A percentile compares a stretch with the other conserved stretches of the same genome.
Conservation (phyloP, 2,329 filamentous ascomycete species). For the Xylaria arbuscula region DNA sequence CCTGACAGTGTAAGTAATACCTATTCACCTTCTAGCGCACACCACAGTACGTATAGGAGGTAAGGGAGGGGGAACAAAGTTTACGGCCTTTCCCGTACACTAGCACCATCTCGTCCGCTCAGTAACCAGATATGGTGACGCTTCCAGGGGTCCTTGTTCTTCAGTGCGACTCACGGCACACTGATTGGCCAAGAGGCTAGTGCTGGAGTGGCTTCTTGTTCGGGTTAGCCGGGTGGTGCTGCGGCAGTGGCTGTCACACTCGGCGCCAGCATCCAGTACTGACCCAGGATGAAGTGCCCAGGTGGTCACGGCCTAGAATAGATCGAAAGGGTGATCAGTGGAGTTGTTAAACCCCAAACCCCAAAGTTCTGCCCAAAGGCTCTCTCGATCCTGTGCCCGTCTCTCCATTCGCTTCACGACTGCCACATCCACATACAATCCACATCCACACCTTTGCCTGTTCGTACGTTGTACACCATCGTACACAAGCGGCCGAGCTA, state of each 20-base stretch:
- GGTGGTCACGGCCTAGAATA: constrained; percentile 28
- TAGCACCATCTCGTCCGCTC: background rate
- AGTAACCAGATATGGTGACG: background rate
- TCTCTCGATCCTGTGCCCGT: background rate
- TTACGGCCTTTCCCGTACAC: background rate
- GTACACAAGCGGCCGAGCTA: constrained; percentile 13
- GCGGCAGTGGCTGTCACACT: constrained; percentile 1
- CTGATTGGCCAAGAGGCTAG: constrained; percentile 7
- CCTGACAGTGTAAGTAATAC: background rate
- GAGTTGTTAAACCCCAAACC: constrained; percentile 24
- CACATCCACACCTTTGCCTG: background rate
- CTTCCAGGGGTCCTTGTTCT: background rate
- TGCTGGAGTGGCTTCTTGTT: constrained; percentile 4
- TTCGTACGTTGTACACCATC: background rate
- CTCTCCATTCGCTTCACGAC: constrained; percentile 5
- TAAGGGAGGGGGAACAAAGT: background rate
- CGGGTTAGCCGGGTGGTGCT: constrained; percentile 2
- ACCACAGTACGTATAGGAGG: no score
- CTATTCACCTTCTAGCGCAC: background rate
- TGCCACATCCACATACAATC: background rate
- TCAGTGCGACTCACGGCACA: constrained; percentile 6
- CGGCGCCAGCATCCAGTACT: constrained; percentile 9
- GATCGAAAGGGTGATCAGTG: constrained; percentile 35
- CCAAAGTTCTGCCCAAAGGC: constrained; percentile 7
- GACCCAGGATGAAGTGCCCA: background rate